phyloP scores from a whole-genome alignment of 2,329 filamentous ascomycete species.

The Aspergillus udagawae region DNA sequence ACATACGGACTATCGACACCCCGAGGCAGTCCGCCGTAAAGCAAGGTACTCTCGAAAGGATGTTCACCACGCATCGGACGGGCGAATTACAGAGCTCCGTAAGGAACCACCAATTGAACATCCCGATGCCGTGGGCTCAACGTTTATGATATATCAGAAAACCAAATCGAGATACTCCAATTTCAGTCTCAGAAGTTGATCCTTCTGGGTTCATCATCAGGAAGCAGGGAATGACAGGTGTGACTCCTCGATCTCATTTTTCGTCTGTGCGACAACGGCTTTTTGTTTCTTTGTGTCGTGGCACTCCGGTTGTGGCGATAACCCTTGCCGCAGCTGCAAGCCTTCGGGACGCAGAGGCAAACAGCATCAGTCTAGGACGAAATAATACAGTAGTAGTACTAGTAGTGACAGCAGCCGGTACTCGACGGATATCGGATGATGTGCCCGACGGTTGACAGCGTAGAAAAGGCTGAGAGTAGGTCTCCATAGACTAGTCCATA shows the following conservation, averaged over 20 bases:
- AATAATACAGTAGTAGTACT: neutral
- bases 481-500: neutral
- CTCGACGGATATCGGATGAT: neutral
- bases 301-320: slow-evolving; percentile 5
- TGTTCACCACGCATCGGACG: neutral
- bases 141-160: neutral
- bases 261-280: slow-evolving; percentile 29
- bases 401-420: neutral
- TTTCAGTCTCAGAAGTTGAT: neutral
- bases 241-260: neutral
- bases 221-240: neutral
- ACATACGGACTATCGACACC: neutral
- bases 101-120: neutral
- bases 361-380: neutral
- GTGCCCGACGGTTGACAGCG: neutral
- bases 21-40: neutral
- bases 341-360: neutral
- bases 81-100: neutral
- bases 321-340: neutral
- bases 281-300: slow-evolving; percentile 9
- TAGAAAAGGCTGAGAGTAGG: neutral
- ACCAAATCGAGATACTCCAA: neutral
- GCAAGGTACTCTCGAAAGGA: neutral
- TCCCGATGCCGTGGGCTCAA: neutral
- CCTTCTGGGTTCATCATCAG: neutral